Conservation (phyloP, 192 early-diverging fungal species). For the Pilaira anomala region DNA sequence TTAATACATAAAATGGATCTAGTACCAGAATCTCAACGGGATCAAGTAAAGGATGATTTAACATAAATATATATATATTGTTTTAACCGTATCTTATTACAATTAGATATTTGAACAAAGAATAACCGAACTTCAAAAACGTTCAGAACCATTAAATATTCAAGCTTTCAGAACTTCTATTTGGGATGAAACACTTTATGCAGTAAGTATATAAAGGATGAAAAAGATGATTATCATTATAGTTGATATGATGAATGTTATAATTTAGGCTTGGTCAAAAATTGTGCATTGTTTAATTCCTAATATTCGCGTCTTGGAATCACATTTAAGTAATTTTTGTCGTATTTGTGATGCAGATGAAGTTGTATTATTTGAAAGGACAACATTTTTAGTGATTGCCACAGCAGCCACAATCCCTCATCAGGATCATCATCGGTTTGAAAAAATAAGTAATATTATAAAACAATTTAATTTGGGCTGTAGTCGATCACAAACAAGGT, state of each 20-base stretch:
- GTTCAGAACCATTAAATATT: conserved; percentile 67
- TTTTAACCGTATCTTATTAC: conserved; percentile 1
- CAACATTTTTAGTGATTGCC: conserved; percentile 95
- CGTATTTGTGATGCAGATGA: conserved; percentile 88
- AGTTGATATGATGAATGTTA: background rate
- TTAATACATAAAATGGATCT: conserved; percentile 99
- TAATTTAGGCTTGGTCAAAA: conserved; percentile 86
- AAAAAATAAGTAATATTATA: conserved; percentile 89
- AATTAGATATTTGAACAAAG: conserved; percentile 63
- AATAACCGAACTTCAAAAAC: conserved; percentile 59
- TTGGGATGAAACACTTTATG: conserved; percentile 92
- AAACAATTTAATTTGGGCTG: conserved; percentile 89
- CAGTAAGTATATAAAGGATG: conserved; percentile 38
- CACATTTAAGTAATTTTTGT: conserved; percentile 76
- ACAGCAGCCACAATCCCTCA: conserved; percentile 60
- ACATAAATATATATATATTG: background rate
- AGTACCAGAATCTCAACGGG: conserved; percentile 70
- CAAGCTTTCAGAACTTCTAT: conserved; percentile 80
- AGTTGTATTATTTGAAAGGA: conserved; percentile 91
- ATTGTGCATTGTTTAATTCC: conserved; percentile 96
- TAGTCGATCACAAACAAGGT: conserved; percentile 75
- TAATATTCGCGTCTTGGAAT: conserved; percentile 80
- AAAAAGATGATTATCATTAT: background rate
- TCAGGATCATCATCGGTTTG: conserved; percentile 77
- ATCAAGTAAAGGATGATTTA: conserved; percentile 42